A percentile compares a stretch with the other conserved stretches of the same genome.
Conservation (phyloP, 805 yeast species). For the Teunomyces cretensis region DNA sequence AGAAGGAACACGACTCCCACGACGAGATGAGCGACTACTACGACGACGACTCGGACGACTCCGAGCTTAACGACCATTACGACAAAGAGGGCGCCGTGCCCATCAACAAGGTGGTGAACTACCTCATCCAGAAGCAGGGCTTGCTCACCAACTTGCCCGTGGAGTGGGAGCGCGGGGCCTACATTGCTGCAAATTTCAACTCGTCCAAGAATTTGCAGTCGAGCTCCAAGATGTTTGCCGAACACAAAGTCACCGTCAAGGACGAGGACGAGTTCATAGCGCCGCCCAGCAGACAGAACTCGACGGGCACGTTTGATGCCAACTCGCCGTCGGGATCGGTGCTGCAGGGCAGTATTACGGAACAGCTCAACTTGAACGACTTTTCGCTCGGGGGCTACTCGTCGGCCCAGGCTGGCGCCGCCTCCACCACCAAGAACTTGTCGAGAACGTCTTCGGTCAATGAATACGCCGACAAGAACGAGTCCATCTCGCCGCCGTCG, state of each 20-base stretch:
- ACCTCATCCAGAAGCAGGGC: constrained; percentile 41
- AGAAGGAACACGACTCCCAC: constrained; percentile 4
- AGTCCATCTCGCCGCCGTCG: constrained; percentile 12
- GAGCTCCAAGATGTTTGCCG: constrained; percentile 34
- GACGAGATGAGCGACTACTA: constrained; percentile 8
- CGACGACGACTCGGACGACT: constrained; percentile 8
- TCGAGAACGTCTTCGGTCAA: constrained; percentile 10
- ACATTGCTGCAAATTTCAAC: constrained; percentile 38
- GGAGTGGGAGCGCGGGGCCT: constrained; percentile 47
- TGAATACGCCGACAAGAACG: constrained; percentile 26
- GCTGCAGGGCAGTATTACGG: constrained; percentile 10
- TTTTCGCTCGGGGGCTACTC: constrained; percentile 18
- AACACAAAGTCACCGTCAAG: constrained; percentile 20
- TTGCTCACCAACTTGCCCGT: constrained; percentile 37
- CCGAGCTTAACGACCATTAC: constrained; percentile 3
- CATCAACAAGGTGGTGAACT: constrained; percentile 48
- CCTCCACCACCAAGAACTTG: constrained; percentile 9
- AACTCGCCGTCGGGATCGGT: not conserved
- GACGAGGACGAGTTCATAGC: constrained; percentile 6
- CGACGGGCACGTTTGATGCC: not conserved
- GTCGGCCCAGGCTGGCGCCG: constrained; percentile 10
- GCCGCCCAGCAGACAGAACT: not conserved
- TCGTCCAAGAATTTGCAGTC: constrained; percentile 21
- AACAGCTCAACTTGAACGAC: constrained; percentile 13
- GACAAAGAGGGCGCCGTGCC: constrained; percentile 25